Evolutionary conservation across 2,329 filamentous ascomycete genomes (phyloP).

Genomic region (Calonectria montana): DNA sequence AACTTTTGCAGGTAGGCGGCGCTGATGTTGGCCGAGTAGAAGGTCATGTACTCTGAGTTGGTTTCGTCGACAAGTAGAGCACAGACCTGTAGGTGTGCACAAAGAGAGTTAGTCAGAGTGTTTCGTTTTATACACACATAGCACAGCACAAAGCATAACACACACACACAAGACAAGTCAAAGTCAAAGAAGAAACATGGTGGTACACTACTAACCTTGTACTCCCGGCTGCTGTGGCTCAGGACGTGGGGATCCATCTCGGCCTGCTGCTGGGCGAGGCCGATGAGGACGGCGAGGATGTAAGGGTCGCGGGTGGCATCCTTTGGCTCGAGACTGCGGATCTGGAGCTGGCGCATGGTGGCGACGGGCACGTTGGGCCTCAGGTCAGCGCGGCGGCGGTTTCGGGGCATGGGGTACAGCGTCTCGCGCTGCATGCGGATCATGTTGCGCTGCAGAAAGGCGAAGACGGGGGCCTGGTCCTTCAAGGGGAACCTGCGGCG

Average conservation of each 20-base stretch:
- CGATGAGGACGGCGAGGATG: conserved; percentile 37
- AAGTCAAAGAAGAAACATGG: not conserved
- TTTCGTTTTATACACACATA: no score
- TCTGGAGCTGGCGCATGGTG: conserved; percentile 22
- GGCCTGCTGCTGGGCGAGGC: conserved; percentile 38
- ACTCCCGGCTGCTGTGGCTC: not conserved
- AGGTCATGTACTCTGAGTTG: conserved; percentile 33
- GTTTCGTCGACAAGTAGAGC: conserved; percentile 32
- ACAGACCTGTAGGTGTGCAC: conserved; percentile 24
- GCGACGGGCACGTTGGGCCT: conserved; percentile 31
- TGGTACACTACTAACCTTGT: conserved; percentile 30
- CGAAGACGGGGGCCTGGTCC: conserved; percentile 28
- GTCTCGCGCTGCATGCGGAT: conserved; percentile 32
- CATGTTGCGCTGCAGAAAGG: conserved; percentile 38
- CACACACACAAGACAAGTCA: no score
- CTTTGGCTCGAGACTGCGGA: conserved; percentile 34
- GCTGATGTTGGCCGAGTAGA: conserved; percentile 33
- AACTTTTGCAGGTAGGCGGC: conserved; percentile 37
- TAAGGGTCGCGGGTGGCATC: conserved; percentile 39
- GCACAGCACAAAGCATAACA: no score
- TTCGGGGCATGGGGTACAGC: conserved; percentile 29
- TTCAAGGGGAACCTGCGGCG: conserved; percentile 8
- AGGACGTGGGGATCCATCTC: conserved; percentile 7
- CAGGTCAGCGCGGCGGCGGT: conserved; percentile 12
- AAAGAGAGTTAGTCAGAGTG: not conserved